A percentile compares a stretch with the other conserved stretches of the same genome.
Evolutionary conservation across 495 filamentous ascomycete species (phyloP).

Genomic region (Xylaria sp.): DNA sequence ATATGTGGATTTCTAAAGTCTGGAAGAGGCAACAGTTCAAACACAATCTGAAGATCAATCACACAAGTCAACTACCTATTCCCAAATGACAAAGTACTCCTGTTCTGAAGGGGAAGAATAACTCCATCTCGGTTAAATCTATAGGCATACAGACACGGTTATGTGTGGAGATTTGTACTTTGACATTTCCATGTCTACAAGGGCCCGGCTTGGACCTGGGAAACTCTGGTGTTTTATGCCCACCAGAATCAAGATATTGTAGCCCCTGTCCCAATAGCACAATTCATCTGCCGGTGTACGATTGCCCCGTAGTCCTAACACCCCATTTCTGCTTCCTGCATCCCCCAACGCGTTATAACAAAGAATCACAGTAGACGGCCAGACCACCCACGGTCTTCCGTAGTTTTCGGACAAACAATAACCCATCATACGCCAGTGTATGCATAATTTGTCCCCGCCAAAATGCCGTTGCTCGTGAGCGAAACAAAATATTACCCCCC

Average conservation of each 20-base stretch:
- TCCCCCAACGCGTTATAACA: background rate
- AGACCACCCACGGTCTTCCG: background rate
- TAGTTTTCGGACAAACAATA: background rate
- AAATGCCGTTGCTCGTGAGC: conserved; percentile 11
- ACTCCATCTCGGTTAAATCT: background rate
- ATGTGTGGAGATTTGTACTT: background rate
- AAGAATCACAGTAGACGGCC: background rate
- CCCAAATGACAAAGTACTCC: background rate
- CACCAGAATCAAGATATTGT: background rate
- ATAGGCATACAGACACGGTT: background rate
- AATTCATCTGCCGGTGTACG: background rate
- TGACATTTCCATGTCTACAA: background rate
- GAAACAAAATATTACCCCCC: background rate
- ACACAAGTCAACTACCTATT: background rate
- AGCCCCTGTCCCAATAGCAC: background rate
- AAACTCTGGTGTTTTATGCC: background rate
- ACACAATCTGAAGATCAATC: background rate
- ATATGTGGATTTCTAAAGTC: background rate
- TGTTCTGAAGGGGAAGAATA: background rate
- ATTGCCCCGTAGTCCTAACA: background rate
- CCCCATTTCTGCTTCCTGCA: background rate
- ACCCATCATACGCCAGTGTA: conserved; percentile 22
- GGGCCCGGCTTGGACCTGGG: background rate
- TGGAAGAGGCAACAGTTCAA: background rate
- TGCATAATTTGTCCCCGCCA: conserved; percentile 18